Evolutionary conservation across 2,329 filamentous ascomycete species (phyloP).

Genomic region (Pseudohalonectria lignicola): DNA sequence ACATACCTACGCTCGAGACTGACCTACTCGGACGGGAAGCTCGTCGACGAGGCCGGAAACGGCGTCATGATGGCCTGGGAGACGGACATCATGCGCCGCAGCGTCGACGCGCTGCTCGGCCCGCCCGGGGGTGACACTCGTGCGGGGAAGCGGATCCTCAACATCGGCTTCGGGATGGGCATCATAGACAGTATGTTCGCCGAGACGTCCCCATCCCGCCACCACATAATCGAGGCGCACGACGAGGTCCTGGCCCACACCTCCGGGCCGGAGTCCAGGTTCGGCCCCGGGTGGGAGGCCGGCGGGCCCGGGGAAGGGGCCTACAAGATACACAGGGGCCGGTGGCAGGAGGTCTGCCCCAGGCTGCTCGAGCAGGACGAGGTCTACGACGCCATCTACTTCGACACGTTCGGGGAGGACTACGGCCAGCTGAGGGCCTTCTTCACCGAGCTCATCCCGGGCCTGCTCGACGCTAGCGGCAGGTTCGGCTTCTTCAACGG

Average conservation of each 20-base stretch:
- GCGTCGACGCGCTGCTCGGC: slow-evolving; percentile 55
- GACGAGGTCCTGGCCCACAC: slow-evolving; percentile 58
- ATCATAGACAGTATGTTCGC: slow-evolving; percentile 74
- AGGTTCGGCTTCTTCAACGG: slow-evolving; percentile 86
- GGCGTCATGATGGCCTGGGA: slow-evolving; percentile 96
- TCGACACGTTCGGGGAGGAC: slow-evolving; percentile 94
- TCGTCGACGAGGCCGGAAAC: slow-evolving; percentile 66
- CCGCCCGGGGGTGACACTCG: slow-evolving; percentile 9
- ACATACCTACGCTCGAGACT: slow-evolving; percentile 59
- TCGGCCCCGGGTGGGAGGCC: slow-evolving; percentile 44
- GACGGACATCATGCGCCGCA: slow-evolving; percentile 71
- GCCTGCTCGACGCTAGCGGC: slow-evolving; percentile 59
- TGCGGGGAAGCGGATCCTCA: slow-evolving; percentile 60
- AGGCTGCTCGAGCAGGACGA: slow-evolving; percentile 56
- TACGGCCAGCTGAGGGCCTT: slow-evolving; percentile 78
- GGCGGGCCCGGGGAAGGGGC: slow-evolving; percentile 51
- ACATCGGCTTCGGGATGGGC: slow-evolving; percentile 86
- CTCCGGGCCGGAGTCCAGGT: slow-evolving; percentile 34
- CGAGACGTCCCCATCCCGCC: slow-evolving; percentile 51
- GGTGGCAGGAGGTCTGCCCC: slow-evolving; percentile 74
- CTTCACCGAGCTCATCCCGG: slow-evolving; percentile 79
- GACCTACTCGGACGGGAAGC: slow-evolving; percentile 52
- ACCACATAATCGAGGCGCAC: slow-evolving; percentile 84
- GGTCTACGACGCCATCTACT: slow-evolving; percentile 83
- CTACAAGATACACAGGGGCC: slow-evolving; percentile 60